A percentile compares a stretch with the other conserved stretches of the same genome.
Conservation (phyloP, 2,329 filamentous ascomycete species). For the Aspergillus sp. region DNA sequence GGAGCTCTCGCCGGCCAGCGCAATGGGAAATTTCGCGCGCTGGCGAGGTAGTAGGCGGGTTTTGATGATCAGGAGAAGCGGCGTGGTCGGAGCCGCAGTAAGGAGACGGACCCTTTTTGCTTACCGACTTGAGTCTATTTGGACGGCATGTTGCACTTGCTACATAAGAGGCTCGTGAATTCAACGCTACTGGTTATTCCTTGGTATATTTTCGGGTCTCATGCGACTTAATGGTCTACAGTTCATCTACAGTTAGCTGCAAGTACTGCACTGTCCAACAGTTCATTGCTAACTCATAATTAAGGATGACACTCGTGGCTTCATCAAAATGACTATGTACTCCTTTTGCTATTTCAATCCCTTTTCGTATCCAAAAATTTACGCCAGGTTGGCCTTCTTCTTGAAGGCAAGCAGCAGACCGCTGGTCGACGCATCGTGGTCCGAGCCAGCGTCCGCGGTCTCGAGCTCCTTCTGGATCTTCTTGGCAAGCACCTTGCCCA, state of each 20-base stretch:
- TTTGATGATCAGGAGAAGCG: not conserved
- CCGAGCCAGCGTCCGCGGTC: constrained; percentile 64
- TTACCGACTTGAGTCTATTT: not conserved
- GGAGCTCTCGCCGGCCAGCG: not conserved
- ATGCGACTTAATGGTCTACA: too few species aligned
- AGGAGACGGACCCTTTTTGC: not conserved
- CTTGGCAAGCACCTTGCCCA: constrained; percentile 95
- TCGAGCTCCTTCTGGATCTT: constrained; percentile 87
- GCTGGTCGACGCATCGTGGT: constrained; percentile 84
- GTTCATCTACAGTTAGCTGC: too few species aligned
- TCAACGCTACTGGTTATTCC: too few species aligned
- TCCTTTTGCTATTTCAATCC: constrained; percentile 13
- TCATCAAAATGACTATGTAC: constrained; percentile 21
- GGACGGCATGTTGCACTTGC: not conserved
- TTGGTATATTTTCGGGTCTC: too few species aligned
- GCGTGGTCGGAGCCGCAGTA: constrained; percentile 1
- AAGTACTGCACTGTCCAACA: not conserved
- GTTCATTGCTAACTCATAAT: constrained; percentile 12
- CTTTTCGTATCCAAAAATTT: constrained; percentile 13
- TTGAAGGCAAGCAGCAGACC: constrained; percentile 92
- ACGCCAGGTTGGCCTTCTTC: constrained; percentile 62
- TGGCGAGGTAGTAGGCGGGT: not conserved
- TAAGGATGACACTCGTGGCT: constrained; percentile 19
- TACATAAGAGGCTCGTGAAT: not conserved
- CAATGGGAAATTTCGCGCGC: not conserved